Evolutionary conservation across 2,329 filamentous ascomycete species (phyloP).

Genomic region (Xylaria sp.): DNA sequence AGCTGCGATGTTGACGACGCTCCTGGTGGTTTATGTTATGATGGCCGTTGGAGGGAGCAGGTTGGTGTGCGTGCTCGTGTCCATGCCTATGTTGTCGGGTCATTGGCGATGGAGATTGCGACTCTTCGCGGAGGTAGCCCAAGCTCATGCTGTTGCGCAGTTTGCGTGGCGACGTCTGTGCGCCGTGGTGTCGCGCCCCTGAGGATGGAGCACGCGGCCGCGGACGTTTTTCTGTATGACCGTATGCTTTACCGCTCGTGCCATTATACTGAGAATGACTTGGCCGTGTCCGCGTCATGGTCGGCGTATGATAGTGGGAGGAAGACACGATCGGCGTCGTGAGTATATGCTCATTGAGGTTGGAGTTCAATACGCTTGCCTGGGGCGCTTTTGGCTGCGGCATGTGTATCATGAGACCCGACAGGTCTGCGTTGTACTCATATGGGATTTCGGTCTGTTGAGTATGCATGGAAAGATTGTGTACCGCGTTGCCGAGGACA

Average conservation of each 20-base stretch:
- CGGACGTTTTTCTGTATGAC: conserved; percentile 47
- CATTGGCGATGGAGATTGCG: conserved; percentile 48
- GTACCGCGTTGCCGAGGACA: conserved; percentile 37
- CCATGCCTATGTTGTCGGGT: background rate
- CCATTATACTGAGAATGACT: conserved; percentile 26
- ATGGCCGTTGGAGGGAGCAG: background rate
- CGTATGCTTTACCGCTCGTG: conserved; percentile 14
- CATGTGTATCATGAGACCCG: conserved; percentile 61
- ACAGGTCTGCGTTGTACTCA: conserved; percentile 45
- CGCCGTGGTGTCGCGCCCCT: conserved; percentile 54
- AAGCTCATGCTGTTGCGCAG: conserved; percentile 42
- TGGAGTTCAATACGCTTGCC: conserved; percentile 46
- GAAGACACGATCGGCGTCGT: background rate
- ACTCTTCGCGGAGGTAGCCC: conserved; percentile 36
- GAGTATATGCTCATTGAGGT: conserved; percentile 31
- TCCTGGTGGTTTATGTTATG: conserved; percentile 20
- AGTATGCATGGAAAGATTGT: conserved; percentile 49
- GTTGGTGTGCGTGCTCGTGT: background rate
- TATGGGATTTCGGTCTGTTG: conserved; percentile 50
- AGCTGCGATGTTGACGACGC: conserved; percentile 32
- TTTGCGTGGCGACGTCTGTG: conserved; percentile 51
- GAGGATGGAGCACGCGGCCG: conserved; percentile 61
- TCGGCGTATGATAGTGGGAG: conserved; percentile 10
- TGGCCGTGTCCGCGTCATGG: conserved; percentile 27
- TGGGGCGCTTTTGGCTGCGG: conserved; percentile 51